Evolutionary conservation across 108 stramenopile species (phyloP).

Genomic region (Pseudonitzschia multiseries): DNA sequence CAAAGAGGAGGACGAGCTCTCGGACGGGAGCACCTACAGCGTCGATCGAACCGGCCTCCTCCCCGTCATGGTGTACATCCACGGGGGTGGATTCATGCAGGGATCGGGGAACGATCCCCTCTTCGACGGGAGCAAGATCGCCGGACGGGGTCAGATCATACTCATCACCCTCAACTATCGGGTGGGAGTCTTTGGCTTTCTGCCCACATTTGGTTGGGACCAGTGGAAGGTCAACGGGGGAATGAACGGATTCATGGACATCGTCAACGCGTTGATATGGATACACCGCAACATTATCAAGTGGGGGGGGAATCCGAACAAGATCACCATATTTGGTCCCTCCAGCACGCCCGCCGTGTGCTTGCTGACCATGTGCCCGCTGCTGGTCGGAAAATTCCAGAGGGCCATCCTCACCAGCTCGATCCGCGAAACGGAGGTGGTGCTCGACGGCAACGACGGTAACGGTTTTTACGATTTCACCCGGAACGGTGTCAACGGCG

Average conservation of each 20-base stretch:
- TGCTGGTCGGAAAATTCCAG: neutral
- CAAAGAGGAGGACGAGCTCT: neutral
- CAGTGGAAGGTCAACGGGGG: slow-evolving; percentile 37
- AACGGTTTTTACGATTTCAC: neutral
- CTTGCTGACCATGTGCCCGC: neutral
- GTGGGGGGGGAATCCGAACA: slow-evolving; percentile 82
- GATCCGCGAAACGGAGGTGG: neutral
- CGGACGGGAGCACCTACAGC: slow-evolving; percentile 20
- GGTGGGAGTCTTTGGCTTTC: slow-evolving; percentile 57
- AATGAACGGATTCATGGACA: slow-evolving; percentile 57
- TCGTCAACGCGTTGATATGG: slow-evolving; percentile 71
- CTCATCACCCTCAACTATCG: slow-evolving; percentile 65
- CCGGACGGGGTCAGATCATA: slow-evolving; percentile 42
- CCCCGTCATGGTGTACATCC: slow-evolving; percentile 56
- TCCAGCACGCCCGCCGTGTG: slow-evolving; percentile 2
- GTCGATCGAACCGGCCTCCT: neutral
- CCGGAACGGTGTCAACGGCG: neutral
- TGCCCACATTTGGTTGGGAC: slow-evolving; percentile 32
- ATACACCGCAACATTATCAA: slow-evolving; percentile 64
- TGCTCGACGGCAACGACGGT: neutral
- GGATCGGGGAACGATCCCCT: slow-evolving; percentile 33
- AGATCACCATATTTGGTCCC: slow-evolving; percentile 75
- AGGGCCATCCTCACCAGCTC: neutral
- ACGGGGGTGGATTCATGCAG: slow-evolving; percentile 51
- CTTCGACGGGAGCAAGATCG: slow-evolving; percentile 40